Evolutionary conservation across 768 basidiomycete genomes (phyloP).

Genomic region (Trametes gibbosa): DNA sequence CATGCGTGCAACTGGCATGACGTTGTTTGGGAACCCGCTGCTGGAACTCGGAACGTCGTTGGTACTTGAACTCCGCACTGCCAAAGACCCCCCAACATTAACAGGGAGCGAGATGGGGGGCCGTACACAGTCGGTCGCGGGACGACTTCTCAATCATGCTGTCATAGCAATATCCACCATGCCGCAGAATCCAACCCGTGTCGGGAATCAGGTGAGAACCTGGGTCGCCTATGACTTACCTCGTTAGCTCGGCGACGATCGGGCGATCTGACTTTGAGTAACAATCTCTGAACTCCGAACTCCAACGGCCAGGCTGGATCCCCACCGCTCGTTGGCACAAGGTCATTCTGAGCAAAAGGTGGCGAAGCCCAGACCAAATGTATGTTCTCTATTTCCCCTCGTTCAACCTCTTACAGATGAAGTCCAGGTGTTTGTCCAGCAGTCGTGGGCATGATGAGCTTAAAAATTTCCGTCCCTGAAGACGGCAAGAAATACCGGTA

Average conservation of each 20-base stretch:
- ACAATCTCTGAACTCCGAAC: not conserved
- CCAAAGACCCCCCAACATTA: no score
- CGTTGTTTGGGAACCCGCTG: not conserved
- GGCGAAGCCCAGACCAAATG: not conserved
- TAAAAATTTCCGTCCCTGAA: not conserved
- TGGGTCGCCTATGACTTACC: not conserved
- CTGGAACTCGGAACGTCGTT: not conserved
- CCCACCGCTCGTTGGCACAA: not conserved
- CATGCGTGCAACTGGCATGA: not conserved
- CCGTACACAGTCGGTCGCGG: not conserved
- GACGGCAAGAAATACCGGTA: not conserved
- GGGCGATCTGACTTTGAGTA: not conserved
- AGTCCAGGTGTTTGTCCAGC: not conserved
- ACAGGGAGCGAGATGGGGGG: not conserved
- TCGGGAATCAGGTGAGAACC: constrained; percentile 8
- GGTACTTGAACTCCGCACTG: not conserved
- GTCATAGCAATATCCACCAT: not conserved
- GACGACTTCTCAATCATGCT: not conserved
- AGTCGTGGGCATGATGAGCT: constrained; percentile 1
- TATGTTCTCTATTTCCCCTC: not conserved
- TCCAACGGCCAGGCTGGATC: not conserved
- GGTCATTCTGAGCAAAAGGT: no score
- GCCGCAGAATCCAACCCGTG: not conserved
- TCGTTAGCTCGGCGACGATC: constrained; percentile 2
- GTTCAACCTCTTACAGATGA: not conserved